Evolutionary conservation across 2,329 filamentous ascomycete genomes (phyloP).

Genomic region (Ophiostoma triangulosporum): DNA sequence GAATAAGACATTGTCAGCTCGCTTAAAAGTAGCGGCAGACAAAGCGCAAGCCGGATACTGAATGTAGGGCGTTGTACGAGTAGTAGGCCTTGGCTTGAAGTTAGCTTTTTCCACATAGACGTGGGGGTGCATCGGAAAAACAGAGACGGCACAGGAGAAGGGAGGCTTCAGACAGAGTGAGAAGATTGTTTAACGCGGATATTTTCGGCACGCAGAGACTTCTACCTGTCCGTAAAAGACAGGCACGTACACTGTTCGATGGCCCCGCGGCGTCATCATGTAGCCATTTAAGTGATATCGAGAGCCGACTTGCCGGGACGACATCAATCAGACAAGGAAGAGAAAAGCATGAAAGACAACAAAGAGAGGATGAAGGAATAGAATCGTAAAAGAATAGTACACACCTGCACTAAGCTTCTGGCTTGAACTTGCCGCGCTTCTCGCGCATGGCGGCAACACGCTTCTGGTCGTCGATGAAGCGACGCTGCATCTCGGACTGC

Average conservation of each 20-base stretch:
- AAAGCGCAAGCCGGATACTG: no score
- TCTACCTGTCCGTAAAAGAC: neutral
- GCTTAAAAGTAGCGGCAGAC: no score
- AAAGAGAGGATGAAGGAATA: neutral
- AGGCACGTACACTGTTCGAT: slow-evolving; percentile 17
- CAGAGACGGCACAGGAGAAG: neutral
- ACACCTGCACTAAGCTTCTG: slow-evolving; percentile 25
- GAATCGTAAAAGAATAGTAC: neutral
- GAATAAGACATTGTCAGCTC: no score
- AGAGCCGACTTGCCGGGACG: no score
- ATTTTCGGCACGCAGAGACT: slow-evolving; percentile 32
- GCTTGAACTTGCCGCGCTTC: slow-evolving; percentile 48
- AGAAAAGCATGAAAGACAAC: slow-evolving; percentile 2
- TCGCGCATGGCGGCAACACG: slow-evolving; percentile 59
- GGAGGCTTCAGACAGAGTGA: slow-evolving; percentile 18
- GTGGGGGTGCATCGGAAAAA: no score
- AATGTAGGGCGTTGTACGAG: no score
- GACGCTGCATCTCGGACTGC: slow-evolving; percentile 52
- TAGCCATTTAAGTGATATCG: neutral
- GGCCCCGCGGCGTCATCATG: slow-evolving; percentile 28
- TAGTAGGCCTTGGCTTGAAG: neutral
- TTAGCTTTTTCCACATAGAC: no score
- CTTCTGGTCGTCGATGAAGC: slow-evolving; percentile 64
- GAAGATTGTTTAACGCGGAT: slow-evolving; percentile 31
- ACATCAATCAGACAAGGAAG: neutral